Base-by-base conservation (phyloP, 2,329 filamentous ascomycete genomes). In the Penicillium sp. region DNA sequence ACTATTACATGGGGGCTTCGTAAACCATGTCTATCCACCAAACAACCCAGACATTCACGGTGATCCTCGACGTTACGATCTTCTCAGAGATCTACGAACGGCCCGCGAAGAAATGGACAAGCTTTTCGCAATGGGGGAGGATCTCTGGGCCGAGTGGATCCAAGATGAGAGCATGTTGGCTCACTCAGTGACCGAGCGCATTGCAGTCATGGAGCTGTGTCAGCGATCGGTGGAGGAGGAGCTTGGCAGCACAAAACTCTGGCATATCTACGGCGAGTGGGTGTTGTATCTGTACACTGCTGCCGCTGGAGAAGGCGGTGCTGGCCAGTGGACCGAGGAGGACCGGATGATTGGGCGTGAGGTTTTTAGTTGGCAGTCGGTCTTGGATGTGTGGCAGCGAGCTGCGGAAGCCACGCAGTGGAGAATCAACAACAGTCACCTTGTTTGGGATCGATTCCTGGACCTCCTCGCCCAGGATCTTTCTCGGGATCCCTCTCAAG, bases 231-330 rank as follows among this genome's bases (percentile, higher is more conserved):
- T 80, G 2, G 68, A 73, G 25, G 80, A 83, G 43, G 80, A 83
- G 56, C 77, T 76, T 30, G 75, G 74, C 35, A 83, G 80, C 45
- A 74, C 75, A 8, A 77, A 74, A 42, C 61, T 84, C 5, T 84
- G 80, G 80, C 64, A 68, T n/a, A 70, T 76, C 7, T 84, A 81
- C 51, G 78, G 76, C 15, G 76, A 82, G 44, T 83, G 78, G 71
- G 69, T 82, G 45, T 65, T 75, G 23, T 70, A 75, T 40, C 72
- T 80, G 18, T 77, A 80, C 51, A 72, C 72, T 18, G 72, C 75
- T 36, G 74, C 64, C 63, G 34, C 72, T 68, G 60, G 69, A 64
- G 34, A 62, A 34, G 19, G 16, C 10, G 31, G 31, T 56, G 55
- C 61, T 37, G 52, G 60, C 40, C 56, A 62, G 16, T 66, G 67